These are phyloP conservation scores for Dioscorea zingiberensis DNA, from an alignment of 106 monocot genomes.

Conservation along the genomic window DNA sequence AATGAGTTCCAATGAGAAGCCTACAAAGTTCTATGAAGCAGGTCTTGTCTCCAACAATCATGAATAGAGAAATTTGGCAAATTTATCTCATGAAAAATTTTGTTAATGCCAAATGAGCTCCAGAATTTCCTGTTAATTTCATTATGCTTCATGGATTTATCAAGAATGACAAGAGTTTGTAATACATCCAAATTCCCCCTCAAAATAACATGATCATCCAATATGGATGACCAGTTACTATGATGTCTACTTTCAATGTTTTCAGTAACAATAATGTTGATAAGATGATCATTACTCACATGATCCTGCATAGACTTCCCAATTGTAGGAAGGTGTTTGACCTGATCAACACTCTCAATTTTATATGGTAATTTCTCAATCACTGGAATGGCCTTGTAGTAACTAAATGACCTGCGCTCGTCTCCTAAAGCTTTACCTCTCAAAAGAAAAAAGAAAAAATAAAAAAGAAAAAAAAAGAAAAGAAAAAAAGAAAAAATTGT, in stretches of 20 bases:
- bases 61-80: no score
- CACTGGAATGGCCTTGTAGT: conserved; percentile 91
- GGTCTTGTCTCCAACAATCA: no score
- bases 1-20: no score
- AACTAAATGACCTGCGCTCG: conserved; percentile 93
- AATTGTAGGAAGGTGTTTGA: conserved; percentile 86
- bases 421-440: conserved; percentile 79
- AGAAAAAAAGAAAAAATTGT: background rate
- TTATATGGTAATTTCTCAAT: conserved; percentile 89
- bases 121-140: background rate
- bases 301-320: conserved; percentile 92
- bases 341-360: conserved; percentile 79
- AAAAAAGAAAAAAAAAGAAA: no score
- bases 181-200: background rate
- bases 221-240: background rate
- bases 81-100: no score
- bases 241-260: background rate
- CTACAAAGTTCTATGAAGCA: no score
- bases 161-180: background rate
- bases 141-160: background rate
- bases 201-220: background rate
- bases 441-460: conserved; percentile 12
- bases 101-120: background rate
- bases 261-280: background rate
- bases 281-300: conserved; percentile 39